Evolutionary conservation across 257 asterid species (phyloP).

Genomic region (Solanum stenotomum): DNA sequence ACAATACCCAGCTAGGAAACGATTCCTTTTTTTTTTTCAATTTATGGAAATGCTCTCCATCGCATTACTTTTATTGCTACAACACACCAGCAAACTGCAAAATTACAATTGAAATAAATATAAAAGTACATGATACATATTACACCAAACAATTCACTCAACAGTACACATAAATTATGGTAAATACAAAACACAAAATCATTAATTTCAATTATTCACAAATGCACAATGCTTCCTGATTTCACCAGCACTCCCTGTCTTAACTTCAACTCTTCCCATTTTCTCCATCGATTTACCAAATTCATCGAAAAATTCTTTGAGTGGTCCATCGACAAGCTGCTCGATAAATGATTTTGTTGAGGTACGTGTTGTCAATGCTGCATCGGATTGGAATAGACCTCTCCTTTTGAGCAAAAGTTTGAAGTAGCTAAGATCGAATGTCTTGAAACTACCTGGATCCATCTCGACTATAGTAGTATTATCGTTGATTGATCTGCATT

Average conservation of each 20-base stretch:
- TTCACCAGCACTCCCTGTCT: conserved; percentile 1
- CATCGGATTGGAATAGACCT: conserved; percentile 51
- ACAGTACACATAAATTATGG: neutral
- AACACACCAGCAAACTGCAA: neutral
- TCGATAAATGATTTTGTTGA: neutral
- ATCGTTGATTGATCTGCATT: neutral
- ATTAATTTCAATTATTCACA: neutral
- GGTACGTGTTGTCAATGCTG: conserved; percentile 8
- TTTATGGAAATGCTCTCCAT: neutral
- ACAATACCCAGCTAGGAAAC: neutral
- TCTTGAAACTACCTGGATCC: conserved; percentile 34
- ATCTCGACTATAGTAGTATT: conserved; percentile 27
- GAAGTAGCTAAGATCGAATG: conserved; percentile 31
- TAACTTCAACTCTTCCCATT: conserved; percentile 3
- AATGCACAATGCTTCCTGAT: neutral
- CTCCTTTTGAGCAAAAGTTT: conserved; percentile 10
- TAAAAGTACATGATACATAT: neutral
- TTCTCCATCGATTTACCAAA: conserved; percentile 1
- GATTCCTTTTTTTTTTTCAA: neutral
- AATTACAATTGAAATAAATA: neutral
- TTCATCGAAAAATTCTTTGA: neutral
- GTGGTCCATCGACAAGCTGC: neutral
- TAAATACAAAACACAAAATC: neutral
- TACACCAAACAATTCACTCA: neutral
- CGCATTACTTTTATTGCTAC: neutral